Evolutionary conservation across 2,329 filamentous ascomycete species (phyloP), one percentile per base, ranked within the genome.

Genomic region (Zopfia rhizophila): DNA sequence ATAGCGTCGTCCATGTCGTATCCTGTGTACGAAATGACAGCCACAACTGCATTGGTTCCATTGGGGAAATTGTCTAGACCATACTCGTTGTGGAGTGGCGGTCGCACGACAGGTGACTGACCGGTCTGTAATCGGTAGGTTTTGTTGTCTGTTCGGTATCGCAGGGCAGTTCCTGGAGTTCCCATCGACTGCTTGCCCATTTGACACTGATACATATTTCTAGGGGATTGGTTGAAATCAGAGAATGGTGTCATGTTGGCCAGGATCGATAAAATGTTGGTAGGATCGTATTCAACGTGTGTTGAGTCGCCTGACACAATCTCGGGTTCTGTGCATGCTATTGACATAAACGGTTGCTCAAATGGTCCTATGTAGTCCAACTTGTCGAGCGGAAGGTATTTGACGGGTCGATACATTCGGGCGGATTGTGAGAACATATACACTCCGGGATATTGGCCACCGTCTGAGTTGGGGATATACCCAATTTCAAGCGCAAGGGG

Each of bases 1-100:
- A 97, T 97, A 69, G 94, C 94, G 76, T 99, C 94, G 80, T 99
- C 94, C 94, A 99, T 99, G 81, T 99, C 94, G 75, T 97, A 99
- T 38, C 93, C 94, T 2, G 93, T 97, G 73, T 99, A 99, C 0
- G 93, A 97, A 55, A 99, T 96, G 71, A 99, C 95, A 48, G 94
- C 94, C 47, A 99, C 94, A 27, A 97, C 86, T 7, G 91, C 91
- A 65, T 99, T 99, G 65, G 86, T 92, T 19, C 94, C 94, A 69
- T 97, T 97, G 42, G 94, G 94, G 72, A 97, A 99, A 74, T 97
- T 97, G 76, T 99, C 94, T 50, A 97, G 86, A 14, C 93, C 94
- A 66, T 99, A 99, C 14, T 90, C 88, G 65, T 97, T 97, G 76
- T 99, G 92, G 31, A 97, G 81, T 22, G 93, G 93, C 19, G 93